phyloP scores from a whole-genome alignment of 352 stramenopile genomes.

The Phytophthora citrophthora region DNA sequence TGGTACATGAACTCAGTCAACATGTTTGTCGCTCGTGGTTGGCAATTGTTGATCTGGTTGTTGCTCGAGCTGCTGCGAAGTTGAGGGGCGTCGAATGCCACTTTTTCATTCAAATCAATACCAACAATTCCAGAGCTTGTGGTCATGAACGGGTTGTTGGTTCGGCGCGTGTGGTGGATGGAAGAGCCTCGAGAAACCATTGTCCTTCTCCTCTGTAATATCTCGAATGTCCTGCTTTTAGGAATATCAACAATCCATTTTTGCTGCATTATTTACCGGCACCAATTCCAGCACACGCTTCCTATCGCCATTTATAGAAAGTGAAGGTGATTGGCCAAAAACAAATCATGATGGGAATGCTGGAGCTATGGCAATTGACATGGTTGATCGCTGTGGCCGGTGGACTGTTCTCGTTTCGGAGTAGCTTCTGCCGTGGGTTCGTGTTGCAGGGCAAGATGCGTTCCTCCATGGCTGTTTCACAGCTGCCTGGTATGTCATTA shows the following conservation, averaged over 20 bases:
- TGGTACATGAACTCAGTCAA: slow-evolving; percentile 87
- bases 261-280: slow-evolving; percentile 4
- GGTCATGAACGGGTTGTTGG: slow-evolving; percentile 86
- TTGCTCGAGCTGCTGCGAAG: slow-evolving; percentile 40
- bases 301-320: slow-evolving; percentile 25
- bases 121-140: slow-evolving; percentile 85
- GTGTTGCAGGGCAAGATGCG: slow-evolving; percentile 55
- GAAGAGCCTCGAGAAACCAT: slow-evolving; percentile 82
- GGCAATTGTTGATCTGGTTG: slow-evolving; percentile 34
- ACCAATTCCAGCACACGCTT: too few relatives aligned
- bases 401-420: slow-evolving; percentile 45
- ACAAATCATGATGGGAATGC: slow-evolving; percentile 25
- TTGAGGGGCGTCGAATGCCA: slow-evolving; percentile 65
- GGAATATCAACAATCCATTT: too few relatives aligned
- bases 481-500: slow-evolving; percentile 34
- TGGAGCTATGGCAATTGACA: slow-evolving; percentile 42
- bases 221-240: neutral
- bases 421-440: slow-evolving; percentile 43
- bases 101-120: slow-evolving; percentile 76
- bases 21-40: slow-evolving; percentile 23
- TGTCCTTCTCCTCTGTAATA: slow-evolving; percentile 3
- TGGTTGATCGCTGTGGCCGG: slow-evolving; percentile 36
- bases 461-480: slow-evolving; percentile 24
- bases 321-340: slow-evolving; percentile 28
- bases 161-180: slow-evolving; percentile 73